These are phyloP conservation scores for Puccinia horiana DNA, from an alignment of 1,284 basidiomycete genomes.

Conservation along the genomic window DNA sequence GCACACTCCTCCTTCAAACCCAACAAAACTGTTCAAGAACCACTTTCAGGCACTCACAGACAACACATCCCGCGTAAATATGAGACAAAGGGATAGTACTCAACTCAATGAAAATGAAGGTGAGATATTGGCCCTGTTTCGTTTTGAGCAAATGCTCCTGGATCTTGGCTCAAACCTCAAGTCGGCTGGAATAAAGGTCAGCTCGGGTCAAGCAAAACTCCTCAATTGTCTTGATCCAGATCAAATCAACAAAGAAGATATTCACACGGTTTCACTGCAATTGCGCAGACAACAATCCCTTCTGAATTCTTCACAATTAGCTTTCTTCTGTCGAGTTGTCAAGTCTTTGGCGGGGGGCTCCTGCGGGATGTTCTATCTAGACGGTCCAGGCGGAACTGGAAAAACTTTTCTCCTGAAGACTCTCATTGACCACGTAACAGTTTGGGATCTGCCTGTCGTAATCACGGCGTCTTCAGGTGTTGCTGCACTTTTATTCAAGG, in stretches of 20 bases:
- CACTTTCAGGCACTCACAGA: not conserved
- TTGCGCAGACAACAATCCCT: too few relatives aligned
- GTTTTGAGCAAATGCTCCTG: not conserved
- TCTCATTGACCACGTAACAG: slow-evolving; percentile 56
- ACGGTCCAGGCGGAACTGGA: slow-evolving; percentile 53
- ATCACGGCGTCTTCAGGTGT: slow-evolving; percentile 60
- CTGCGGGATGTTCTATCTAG: not conserved
- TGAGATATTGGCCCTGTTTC: not conserved
- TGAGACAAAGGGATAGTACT: too few relatives aligned
- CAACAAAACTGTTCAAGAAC: not conserved
- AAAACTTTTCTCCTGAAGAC: slow-evolving; percentile 64
- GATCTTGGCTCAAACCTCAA: too few relatives aligned
- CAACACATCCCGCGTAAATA: not conserved
- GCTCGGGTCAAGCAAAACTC: too few relatives aligned
- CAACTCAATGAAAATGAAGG: not conserved
- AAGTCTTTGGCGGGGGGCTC: not conserved
- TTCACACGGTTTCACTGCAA: too few relatives aligned
- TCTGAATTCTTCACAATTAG: not conserved
- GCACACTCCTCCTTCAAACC: not conserved
- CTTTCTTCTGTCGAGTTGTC: not conserved
- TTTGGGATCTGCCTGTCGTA: slow-evolving; percentile 61
- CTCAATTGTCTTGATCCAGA: too few relatives aligned
- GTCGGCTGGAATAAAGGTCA: too few relatives aligned
- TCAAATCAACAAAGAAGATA: too few relatives aligned
- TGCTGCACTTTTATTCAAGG: slow-evolving; percentile 60